Evolutionary conservation across 2,329 filamentous ascomycete species (phyloP), one percentile per base, ranked within the genome.

Genomic region (Arthrobotrys entomopaga): DNA sequence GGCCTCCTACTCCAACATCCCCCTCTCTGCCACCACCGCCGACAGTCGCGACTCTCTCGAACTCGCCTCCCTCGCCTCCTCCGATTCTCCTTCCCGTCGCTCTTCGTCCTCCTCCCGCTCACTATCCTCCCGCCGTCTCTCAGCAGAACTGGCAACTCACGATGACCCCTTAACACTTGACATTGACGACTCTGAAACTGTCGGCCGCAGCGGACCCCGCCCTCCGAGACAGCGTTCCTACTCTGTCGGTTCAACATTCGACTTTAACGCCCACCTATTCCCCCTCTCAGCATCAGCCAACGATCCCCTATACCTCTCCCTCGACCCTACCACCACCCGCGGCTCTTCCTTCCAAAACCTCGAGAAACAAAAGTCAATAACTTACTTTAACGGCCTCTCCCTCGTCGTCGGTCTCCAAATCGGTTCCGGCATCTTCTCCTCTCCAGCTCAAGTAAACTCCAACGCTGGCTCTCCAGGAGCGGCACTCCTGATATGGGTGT

Each of bases 311-410:
- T 99, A 99, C 82, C 91, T 93, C 48, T 92, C 93, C 11, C 86
- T 99, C 15, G 89, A 90, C 24, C 89, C 93, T 42, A 81, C 84
- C 7, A 82, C 83, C 29, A 80, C 82, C n/a, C 48, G 43, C 79
- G 83, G 24, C 73, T 77, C 38, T 75, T 80, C 34, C 80, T 82
- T 42, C 90, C 74, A 90, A 87, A n/a, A 92, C 90, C 46, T 82
- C 98, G 95, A 99, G 84, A 95, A 92, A 81, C 90, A 96, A 84
- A 99, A 99, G 84, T 96, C 91, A 13, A 83, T 99, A 82, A 98
- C 95, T 26, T 98, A 94, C 80, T 81, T 98, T 53, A 99, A 99
- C 81, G 95, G 95, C 0, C 82, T 99, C 69, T 96, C 92, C 22
- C 84, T 99, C 69, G 91, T 99, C 57, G 87, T 98, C 56, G 94